phyloP scores from a whole-genome alignment of 805 yeast species.

The Yamadazyma sp. region DNA sequence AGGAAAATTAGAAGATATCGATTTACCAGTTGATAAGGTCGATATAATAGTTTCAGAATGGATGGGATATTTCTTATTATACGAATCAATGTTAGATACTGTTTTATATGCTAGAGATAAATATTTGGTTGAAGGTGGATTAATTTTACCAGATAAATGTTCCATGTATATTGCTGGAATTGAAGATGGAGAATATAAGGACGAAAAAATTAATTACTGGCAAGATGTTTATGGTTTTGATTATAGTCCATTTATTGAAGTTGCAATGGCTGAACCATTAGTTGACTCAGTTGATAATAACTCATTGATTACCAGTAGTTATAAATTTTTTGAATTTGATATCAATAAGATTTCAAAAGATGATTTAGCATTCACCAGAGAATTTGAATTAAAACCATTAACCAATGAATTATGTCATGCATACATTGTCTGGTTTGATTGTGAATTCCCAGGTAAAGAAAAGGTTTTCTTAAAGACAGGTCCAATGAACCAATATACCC shows the following conservation, averaged over 20 bases:
- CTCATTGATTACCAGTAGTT: conserved; percentile 69
- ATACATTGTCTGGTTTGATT: conserved; percentile 90
- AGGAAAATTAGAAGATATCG: conserved; percentile 93
- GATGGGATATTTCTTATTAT: conserved; percentile 98
- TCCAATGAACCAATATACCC: conserved; percentile 90
- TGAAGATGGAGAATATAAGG: conserved; percentile 89
- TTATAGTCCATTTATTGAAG: conserved; percentile 81
- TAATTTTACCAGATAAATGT: conserved; percentile 93
- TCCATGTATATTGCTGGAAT: conserved; percentile 86
- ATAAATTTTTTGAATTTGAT: conserved; percentile 75
- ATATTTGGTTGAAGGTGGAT: conserved; percentile 78
- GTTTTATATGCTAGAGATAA: conserved; percentile 92
- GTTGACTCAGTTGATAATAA: conserved; percentile 89
- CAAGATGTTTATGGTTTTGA: conserved; percentile 97
- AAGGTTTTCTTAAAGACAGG: conserved; percentile 86
- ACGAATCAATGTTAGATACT: conserved; percentile 97
- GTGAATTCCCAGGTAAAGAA: conserved; percentile 73
- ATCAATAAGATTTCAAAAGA: conserved; percentile 83
- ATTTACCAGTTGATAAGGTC: conserved; percentile 79
- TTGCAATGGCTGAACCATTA: conserved; percentile 90
- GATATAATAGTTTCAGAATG: conserved; percentile 96
- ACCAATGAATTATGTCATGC: conserved; percentile 87
- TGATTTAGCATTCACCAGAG: conserved; percentile 70
- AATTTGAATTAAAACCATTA: conserved; percentile 70
- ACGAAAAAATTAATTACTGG: conserved; percentile 92